phyloP scores from a whole-genome alignment of 225 moss, liverwort and hornwort genomes.

The Ulota crispa region DNA sequence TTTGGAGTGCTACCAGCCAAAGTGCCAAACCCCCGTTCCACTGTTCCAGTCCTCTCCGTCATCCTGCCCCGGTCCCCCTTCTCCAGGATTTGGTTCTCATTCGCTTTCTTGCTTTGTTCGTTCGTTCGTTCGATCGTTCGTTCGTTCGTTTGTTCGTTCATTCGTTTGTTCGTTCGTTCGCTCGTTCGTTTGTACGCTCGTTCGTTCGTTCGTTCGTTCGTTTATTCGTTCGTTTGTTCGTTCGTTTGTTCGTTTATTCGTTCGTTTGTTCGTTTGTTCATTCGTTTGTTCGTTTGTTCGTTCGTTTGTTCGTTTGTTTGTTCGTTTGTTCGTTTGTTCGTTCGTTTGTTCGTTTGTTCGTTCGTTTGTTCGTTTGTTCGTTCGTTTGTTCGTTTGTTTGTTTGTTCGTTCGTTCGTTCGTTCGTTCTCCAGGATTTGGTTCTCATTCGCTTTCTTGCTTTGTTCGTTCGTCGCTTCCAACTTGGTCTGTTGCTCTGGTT shows the following conservation, averaged over 20 bases:
- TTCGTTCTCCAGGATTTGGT: constrained; percentile 14
- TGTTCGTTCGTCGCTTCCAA: background rate
- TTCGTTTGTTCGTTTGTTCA: background rate
- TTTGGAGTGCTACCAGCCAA: constrained; percentile 27
- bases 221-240: background rate
- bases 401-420: background rate
- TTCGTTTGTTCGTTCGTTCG: background rate
- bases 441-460: background rate
- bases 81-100: constrained; percentile 28
- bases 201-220: background rate
- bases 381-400: background rate
- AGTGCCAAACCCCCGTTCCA: no score
- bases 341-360: background rate
- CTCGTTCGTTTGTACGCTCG: no score
- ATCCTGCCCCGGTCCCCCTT: background rate
- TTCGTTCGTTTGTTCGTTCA: constrained; percentile 12
- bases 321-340: background rate
- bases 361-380: background rate
- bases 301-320: background rate
- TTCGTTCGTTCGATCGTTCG: background rate
- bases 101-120: background rate
- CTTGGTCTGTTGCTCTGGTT: background rate
- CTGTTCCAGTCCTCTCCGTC: background rate
- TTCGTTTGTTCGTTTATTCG: background rate
- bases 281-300: background rate